A percentile compares a stretch with the other conserved stretches of the same genome.
Conservation (phyloP, 179 eudicot genomes). For the Corrigiola litoralis region DNA sequence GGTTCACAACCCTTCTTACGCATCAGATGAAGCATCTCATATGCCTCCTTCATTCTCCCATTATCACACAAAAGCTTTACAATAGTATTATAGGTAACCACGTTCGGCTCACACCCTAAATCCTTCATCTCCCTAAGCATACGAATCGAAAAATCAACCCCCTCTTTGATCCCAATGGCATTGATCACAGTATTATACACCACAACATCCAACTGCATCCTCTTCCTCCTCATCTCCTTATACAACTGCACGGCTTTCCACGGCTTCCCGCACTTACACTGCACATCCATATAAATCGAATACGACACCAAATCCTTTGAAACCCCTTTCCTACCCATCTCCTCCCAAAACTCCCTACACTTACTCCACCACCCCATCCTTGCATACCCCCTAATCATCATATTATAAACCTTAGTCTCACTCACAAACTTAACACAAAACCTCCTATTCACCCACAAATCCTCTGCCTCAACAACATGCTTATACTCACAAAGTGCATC, state of each 20-base stretch:
- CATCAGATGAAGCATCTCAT: slow-evolving; percentile 58
- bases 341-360: slow-evolving; percentile 88
- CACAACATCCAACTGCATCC: slow-evolving; percentile 75
- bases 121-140: slow-evolving; percentile 74
- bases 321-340: slow-evolving; percentile 69
- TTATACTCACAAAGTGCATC: slow-evolving; percentile 92
- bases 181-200: slow-evolving; percentile 73
- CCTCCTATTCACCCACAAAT: slow-evolving; percentile 40
- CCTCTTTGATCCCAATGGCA: slow-evolving; percentile 69
- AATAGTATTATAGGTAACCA: slow-evolving; percentile 67
- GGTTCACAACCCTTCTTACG: slow-evolving; percentile 54
- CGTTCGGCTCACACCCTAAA: slow-evolving; percentile 60
- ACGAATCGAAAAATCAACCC: slow-evolving; percentile 73
- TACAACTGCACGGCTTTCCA: slow-evolving; percentile 81
- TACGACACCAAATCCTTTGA: slow-evolving; percentile 69
- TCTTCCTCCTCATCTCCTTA: slow-evolving; percentile 81
- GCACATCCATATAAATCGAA: slow-evolving; percentile 86
- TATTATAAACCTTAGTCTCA: slow-evolving; percentile 62
- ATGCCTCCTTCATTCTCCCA: slow-evolving; percentile 72
- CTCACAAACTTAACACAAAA: slow-evolving; percentile 20
- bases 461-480: slow-evolving; percentile 91
- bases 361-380: slow-evolving; percentile 88
- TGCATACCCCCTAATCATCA: slow-evolving; percentile 86
- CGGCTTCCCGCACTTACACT: slow-evolving; percentile 81
- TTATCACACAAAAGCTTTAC: slow-evolving; percentile 78